A percentile compares a stretch with the other conserved stretches of the same genome.
phyloP scores from a whole-genome alignment of 2,329 filamentous ascomycete species.

The Pezicula neosporulosa region DNA sequence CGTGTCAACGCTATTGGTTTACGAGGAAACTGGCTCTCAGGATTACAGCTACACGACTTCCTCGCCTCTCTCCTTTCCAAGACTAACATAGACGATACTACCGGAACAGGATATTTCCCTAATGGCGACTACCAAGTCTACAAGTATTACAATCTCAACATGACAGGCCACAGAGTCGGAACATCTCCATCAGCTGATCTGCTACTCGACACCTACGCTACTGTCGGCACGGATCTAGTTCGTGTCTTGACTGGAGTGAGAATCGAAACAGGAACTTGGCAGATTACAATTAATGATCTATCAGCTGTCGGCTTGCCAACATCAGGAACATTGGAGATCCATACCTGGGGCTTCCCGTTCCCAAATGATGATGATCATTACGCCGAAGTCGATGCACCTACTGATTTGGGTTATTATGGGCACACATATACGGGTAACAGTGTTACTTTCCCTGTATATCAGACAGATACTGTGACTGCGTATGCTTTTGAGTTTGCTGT shows the following conservation, averaged over 20 bases:
- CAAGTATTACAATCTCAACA: constrained; percentile 38
- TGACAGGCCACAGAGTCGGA: constrained; percentile 34
- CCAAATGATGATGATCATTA: constrained; percentile 10
- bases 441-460: constrained; percentile 8
- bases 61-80: constrained; percentile 38
- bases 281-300: constrained; percentile 30
- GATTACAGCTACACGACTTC: constrained; percentile 38
- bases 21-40: constrained; percentile 41
- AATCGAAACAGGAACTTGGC: constrained; percentile 28
- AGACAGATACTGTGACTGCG: constrained; percentile 3
- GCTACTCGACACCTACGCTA: constrained; percentile 35
- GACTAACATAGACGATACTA: constrained; percentile 17
- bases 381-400: constrained; percentile 17
- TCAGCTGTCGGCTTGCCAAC: constrained; percentile 29
- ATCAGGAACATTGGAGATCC: constrained; percentile 29
- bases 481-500: constrained; percentile 10
- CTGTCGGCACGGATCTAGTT: constrained; percentile 26
- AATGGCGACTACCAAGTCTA: constrained; percentile 41
- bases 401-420: constrained; percentile 2
- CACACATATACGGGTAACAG: constrained; percentile 1
- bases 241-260: constrained; percentile 34
- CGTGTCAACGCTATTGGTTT: constrained; percentile 38
- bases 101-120: constrained; percentile 29
- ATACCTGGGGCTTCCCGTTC: constrained; percentile 17
- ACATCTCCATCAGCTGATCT: constrained; percentile 31